These are phyloP conservation scores for Lasiosphaeria ovina DNA, from an alignment of 495 filamentous ascomycete genomes.

Conservation along the genomic window DNA sequence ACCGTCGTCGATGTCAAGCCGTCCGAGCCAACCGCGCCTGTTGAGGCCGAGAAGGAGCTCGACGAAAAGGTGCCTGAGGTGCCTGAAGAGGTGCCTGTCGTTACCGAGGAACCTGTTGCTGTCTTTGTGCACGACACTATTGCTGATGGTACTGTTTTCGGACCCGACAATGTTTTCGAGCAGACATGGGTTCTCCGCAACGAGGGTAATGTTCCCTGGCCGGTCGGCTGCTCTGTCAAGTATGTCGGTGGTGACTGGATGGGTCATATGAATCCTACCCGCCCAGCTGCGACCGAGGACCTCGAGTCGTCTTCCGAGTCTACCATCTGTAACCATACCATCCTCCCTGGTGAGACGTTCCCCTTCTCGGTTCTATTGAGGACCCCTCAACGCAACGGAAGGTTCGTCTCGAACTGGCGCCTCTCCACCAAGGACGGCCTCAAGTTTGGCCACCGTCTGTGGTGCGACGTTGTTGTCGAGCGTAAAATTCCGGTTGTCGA, in stretches of 20 bases:
- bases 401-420: conserved; percentile 93
- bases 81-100: conserved; percentile 22
- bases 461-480: conserved; percentile 84
- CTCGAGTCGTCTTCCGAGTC: conserved; percentile 75
- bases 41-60: conserved; percentile 27
- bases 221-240: conserved; percentile 82
- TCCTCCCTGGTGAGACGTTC: conserved; percentile 69
- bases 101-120: conserved; percentile 56
- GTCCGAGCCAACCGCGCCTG: conserved; percentile 35
- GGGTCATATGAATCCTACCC: conserved; percentile 77
- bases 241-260: conserved; percentile 94
- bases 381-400: conserved; percentile 67
- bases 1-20: conserved; percentile 72
- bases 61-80: conserved; percentile 26
- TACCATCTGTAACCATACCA: conserved; percentile 66
- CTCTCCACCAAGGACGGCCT: conserved; percentile 77
- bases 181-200: conserved; percentile 94
- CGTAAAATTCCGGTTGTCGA: conserved; percentile 3
- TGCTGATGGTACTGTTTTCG: conserved; percentile 69
- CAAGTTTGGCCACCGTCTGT: conserved; percentile 87
- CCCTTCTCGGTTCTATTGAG: conserved; percentile 83
- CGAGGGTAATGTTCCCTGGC: conserved; percentile 75
- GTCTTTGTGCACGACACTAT: conserved; percentile 77
- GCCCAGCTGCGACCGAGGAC: conserved; percentile 69
- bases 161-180: conserved; percentile 68